Conservation (phyloP, 495 filamentous ascomycete species). For the Hypoxylon perforatum region DNA sequence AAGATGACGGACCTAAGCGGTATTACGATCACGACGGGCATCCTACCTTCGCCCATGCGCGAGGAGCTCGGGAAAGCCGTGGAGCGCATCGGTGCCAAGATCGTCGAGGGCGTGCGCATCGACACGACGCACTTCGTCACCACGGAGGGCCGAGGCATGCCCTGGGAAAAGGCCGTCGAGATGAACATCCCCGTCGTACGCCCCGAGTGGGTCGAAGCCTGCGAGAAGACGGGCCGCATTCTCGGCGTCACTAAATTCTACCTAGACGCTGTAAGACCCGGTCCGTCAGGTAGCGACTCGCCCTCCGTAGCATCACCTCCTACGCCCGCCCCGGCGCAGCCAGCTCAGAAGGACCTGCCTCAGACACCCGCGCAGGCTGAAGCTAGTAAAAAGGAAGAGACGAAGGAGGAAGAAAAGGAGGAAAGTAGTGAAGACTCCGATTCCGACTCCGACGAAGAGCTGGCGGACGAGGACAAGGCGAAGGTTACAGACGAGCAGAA, state of each 20-base stretch:
- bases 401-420: constrained; percentile 34
- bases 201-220: constrained; percentile 96
- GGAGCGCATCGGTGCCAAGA: constrained; percentile 89
- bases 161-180: constrained; percentile 96
- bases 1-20: constrained; percentile 99
- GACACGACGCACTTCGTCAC: constrained; percentile 99
- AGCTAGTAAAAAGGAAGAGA: constrained; percentile 39
- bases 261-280: constrained; percentile 74
- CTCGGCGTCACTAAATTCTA: constrained; percentile 96
- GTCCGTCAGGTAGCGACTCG: constrained; percentile 42
- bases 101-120: constrained; percentile 90
- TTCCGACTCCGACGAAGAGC: constrained; percentile 46
- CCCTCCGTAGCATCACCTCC: constrained; percentile 36
- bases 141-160: constrained; percentile 87
- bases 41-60: constrained; percentile 78
- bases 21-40: constrained; percentile 92
- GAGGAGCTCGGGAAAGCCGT: constrained; percentile 80
- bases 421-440: constrained; percentile 50
- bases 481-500: constrained; percentile 65
- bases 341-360: constrained; percentile 50
- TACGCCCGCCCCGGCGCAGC: constrained; percentile 36
- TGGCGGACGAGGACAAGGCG: constrained; percentile 46
- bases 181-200: constrained; percentile 99
- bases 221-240: constrained; percentile 91
- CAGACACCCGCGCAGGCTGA: constrained; percentile 37